Conservation (phyloP, 1,139 yeast genomes). For the Suhomyces taliae region DNA sequence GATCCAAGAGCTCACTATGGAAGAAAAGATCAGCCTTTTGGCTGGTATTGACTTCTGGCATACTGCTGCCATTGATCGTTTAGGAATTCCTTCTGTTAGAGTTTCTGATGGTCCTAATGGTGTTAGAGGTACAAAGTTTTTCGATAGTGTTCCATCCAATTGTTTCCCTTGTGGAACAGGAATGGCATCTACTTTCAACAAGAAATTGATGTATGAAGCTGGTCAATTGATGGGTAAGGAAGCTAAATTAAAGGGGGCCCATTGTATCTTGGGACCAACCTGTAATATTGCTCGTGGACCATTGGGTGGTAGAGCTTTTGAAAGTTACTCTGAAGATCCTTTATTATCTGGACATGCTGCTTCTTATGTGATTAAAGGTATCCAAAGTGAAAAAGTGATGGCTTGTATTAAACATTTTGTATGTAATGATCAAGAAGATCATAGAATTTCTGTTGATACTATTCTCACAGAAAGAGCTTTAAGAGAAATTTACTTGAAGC, state of each 20-base stretch:
- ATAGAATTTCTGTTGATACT: conserved; percentile 17
- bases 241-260: conserved; percentile 35
- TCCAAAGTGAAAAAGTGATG: conserved; percentile 23
- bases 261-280: conserved; percentile 37
- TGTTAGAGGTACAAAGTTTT: conserved; percentile 34
- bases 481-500: conserved; percentile 23
- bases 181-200: conserved; percentile 44
- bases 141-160: conserved; percentile 35
- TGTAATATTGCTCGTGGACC: conserved; percentile 35
- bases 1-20: conserved; percentile 41
- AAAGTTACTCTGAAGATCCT: conserved; percentile 37
- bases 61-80: conserved; percentile 48
- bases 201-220: conserved; percentile 26
- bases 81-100: conserved; percentile 35
- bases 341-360: conserved; percentile 33
- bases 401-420: conserved; percentile 19
- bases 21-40: conserved; percentile 49
- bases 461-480: conserved; percentile 20
- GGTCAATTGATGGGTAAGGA: conserved; percentile 37
- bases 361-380: conserved; percentile 29
- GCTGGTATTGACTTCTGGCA: conserved; percentile 60
- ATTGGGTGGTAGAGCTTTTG: conserved; percentile 39
- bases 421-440: conserved; percentile 21
- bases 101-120: conserved; percentile 42
- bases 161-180: conserved; percentile 41